phyloP scores from a whole-genome alignment of 768 basidiomycete genomes.

The Multifurca ochricompacta region DNA sequence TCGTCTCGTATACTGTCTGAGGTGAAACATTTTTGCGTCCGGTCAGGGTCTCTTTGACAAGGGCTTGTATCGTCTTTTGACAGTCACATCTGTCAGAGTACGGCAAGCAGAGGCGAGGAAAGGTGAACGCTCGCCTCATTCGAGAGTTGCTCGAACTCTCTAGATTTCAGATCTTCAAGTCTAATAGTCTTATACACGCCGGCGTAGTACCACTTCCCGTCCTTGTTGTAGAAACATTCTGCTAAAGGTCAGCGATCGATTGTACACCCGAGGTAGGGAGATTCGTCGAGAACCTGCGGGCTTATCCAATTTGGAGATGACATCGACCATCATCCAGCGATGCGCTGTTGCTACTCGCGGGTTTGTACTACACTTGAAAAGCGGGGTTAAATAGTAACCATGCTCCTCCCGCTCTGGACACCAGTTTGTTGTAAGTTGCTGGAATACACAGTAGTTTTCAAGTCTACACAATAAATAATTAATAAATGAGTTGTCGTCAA shows the following conservation, averaged over 20 bases:
- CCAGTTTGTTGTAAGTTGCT: constrained; percentile 64
- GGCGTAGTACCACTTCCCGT: constrained; percentile 78
- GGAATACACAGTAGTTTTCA: constrained; percentile 57
- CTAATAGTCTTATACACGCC: constrained; percentile 65
- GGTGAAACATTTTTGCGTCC: constrained; percentile 71
- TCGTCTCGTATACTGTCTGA: constrained; percentile 67
- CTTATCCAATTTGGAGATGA: constrained; percentile 48
- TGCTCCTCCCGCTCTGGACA: constrained; percentile 79
- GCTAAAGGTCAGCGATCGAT: neutral
- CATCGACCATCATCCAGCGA: constrained; percentile 61
- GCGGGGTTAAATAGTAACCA: constrained; percentile 65
- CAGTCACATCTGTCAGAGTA: neutral
- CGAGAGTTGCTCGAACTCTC: constrained; percentile 64
- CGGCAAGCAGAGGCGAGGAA: neutral
- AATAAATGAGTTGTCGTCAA: neutral
- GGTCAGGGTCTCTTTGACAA: constrained; percentile 65
- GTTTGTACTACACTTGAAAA: constrained; percentile 74
- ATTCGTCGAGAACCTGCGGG: constrained; percentile 45
- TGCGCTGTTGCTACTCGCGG: constrained; percentile 71
- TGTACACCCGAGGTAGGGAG: neutral
- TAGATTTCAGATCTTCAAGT: constrained; percentile 54
- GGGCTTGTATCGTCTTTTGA: constrained; percentile 49
- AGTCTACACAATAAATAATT: constrained; percentile 36
- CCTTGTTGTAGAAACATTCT: constrained; percentile 81
- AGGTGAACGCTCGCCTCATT: constrained; percentile 39